phyloP scores from a whole-genome alignment of 1,139 yeast species.

The Zygosaccharomyces pseudobailii region DNA sequence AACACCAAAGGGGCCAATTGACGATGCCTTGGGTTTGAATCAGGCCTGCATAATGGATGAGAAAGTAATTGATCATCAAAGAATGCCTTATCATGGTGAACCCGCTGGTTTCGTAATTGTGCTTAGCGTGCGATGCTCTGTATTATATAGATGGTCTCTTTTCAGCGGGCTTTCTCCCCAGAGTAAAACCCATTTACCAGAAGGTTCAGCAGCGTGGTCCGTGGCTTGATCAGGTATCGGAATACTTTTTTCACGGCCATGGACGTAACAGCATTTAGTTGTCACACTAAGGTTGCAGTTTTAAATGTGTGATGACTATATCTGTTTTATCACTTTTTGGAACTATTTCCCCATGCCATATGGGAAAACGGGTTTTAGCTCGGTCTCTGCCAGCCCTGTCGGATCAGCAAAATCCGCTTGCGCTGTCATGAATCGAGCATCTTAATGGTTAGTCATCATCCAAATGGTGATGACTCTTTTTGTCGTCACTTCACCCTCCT shows the following conservation, averaged over 20 bases:
- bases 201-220: not conserved
- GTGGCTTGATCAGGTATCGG: not conserved
- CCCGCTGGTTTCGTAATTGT: conserved; percentile 2
- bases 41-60: conserved; percentile 11
- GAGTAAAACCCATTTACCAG: conserved; percentile 15
- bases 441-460: not conserved
- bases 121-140: not conserved
- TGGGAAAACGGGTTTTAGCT: not conserved
- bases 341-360: not conserved
- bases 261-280: not conserved
- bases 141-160: conserved; percentile 8
- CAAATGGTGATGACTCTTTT: not conserved
- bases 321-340: conserved; percentile 2
- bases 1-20: not conserved
- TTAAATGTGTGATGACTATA: not conserved
- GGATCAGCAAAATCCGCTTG: no score
- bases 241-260: not conserved
- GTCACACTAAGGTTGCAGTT: not conserved
- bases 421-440: not conserved
- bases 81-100: conserved; percentile 8
- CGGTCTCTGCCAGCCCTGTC: no score
- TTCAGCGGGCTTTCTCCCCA: conserved; percentile 13
- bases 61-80: not conserved
- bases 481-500: not conserved
- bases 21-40: conserved; percentile 11